Base-by-base conservation (phyloP, 345 rosid species). In the Garcia nutans region DNA sequence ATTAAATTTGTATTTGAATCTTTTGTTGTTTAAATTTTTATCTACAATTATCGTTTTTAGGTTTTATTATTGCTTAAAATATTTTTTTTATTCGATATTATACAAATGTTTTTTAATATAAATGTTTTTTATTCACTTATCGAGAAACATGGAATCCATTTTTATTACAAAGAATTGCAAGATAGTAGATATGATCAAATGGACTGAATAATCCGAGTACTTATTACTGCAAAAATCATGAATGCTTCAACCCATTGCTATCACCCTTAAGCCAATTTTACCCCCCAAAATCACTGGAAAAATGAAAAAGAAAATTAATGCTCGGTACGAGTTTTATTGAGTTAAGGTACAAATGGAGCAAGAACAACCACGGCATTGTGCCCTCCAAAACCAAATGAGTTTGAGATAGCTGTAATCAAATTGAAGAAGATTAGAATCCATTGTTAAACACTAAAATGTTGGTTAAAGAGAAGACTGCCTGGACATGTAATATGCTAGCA, bases 291-390 rank as follows among this genome's bases (percentile, higher is more conserved):
- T 42, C 63, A 60, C 7, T 31, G 58, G n/a, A n/a, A n/a, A n/a
- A n/a, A n/a, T n/a, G 15, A 67, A 41, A 50, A 12, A 56, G 72
- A 76, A 37, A 37, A 59, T 44, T 24, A 33, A 54, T 67, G 28
- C 15, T 59, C n/a, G 58, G 68, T 50, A 26, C 47, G 22, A 55
- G 61, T 13, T 74, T 52, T 57, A 52, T 72, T 55, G 26, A 20
- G 20, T 65, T 64, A 87, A 37, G 87, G 83, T 49, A n/a, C 59
- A 80, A 84, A 89, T 19, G 91, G 89, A 70, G 91, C 89, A 68
- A 89, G 86, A 67, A 88, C 93, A 41, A 89, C 89, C 76, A 86
- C 93, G 0, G 91, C 86, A 58, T 89, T 89, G 85, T 86, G 93
- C 31, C 93, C 93, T 13, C 93, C 91, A 54, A 89, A 86, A 55